Conservation (phyloP, 768 basidiomycete genomes). For the Amanita polypyramis region DNA sequence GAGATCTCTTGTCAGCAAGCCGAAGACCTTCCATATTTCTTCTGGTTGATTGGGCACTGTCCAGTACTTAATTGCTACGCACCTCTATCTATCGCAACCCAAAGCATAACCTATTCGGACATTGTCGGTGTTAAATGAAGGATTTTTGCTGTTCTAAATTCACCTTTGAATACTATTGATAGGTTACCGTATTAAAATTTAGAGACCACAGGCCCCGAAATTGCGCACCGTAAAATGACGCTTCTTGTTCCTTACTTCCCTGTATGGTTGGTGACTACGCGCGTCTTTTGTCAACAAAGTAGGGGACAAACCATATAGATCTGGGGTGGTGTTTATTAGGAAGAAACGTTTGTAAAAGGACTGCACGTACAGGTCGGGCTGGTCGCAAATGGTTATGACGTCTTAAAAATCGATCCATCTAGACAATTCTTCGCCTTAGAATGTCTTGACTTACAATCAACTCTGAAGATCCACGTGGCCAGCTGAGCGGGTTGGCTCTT, state of each 20-base stretch:
- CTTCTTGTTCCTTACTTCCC: conserved; percentile 85
- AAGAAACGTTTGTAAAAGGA: conserved; percentile 8
- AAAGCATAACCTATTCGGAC: conserved; percentile 68
- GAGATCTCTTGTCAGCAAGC: conserved; percentile 87
- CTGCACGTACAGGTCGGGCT: conserved; percentile 66
- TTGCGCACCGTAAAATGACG: conserved; percentile 71
- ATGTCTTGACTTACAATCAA: conserved; percentile 51
- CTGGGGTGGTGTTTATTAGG: conserved; percentile 22
- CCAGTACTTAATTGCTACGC: background rate
- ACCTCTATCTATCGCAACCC: conserved; percentile 95
- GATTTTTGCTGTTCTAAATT: conserved; percentile 10
- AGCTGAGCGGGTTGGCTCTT: conserved; percentile 1
- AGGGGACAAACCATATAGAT: conserved; percentile 67
- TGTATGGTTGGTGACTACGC: conserved; percentile 17
- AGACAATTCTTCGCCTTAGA: background rate
- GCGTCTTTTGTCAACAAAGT: background rate
- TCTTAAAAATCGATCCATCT: conserved; percentile 25
- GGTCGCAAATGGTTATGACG: conserved; percentile 61
- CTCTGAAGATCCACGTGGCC: conserved; percentile 26
- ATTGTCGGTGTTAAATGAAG: background rate
- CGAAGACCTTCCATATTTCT: conserved; percentile 48
- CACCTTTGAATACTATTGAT: conserved; percentile 70
- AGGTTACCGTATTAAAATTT: background rate
- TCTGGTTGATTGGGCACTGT: background rate
- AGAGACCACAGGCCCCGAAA: background rate